A percentile compares a stretch with the other conserved stretches of the same genome.
These are phyloP conservation scores for Bipolaris sorokiniana DNA, from an alignment of 2,329 filamentous ascomycete genomes.

Conservation along the genomic window DNA sequence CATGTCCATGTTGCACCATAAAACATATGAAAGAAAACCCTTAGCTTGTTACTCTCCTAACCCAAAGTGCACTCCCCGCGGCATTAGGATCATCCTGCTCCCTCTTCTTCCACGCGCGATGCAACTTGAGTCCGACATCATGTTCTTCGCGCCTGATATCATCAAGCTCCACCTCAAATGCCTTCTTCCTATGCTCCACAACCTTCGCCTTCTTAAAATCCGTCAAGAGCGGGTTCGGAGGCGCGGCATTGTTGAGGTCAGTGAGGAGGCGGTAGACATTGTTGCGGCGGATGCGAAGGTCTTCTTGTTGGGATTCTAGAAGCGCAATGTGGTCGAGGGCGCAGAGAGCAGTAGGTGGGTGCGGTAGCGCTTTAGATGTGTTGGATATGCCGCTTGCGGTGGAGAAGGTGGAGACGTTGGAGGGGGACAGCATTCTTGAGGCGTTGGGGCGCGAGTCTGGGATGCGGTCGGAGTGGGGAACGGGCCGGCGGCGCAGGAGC, in stretches of 20 bases:
- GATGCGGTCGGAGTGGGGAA: slow-evolving; percentile 33
- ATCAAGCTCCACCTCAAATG: slow-evolving; percentile 46
- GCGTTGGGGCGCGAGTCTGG: slow-evolving; percentile 12
- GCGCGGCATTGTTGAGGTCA: slow-evolving; percentile 44
- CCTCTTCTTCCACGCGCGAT: slow-evolving; percentile 49
- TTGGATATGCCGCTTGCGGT: slow-evolving; percentile 28
- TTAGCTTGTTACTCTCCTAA: slow-evolving; percentile 45
- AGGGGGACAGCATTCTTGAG: slow-evolving; percentile 20
- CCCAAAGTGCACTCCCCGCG: slow-evolving; percentile 47
- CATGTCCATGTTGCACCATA: background rate
- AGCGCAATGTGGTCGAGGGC: slow-evolving; percentile 46
- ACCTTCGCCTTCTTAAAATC: slow-evolving; percentile 45
- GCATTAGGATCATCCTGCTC: slow-evolving; percentile 46
- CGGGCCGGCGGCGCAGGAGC: slow-evolving; percentile 42
- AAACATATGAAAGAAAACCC: background rate
- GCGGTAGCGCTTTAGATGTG: slow-evolving; percentile 48
- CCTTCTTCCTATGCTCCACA: slow-evolving; percentile 45
- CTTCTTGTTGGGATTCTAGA: slow-evolving; percentile 49
- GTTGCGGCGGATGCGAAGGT: slow-evolving; percentile 45
- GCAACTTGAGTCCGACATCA: slow-evolving; percentile 49
- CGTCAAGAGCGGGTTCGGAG: slow-evolving; percentile 48
- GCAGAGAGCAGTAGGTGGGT: slow-evolving; percentile 43
- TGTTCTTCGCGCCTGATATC: slow-evolving; percentile 49
- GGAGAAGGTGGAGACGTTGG: slow-evolving; percentile 29
- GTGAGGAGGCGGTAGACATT: slow-evolving; percentile 47